Conservation (phyloP, 2,329 filamentous ascomycete species). For the Epichloe sibirici region DNA sequence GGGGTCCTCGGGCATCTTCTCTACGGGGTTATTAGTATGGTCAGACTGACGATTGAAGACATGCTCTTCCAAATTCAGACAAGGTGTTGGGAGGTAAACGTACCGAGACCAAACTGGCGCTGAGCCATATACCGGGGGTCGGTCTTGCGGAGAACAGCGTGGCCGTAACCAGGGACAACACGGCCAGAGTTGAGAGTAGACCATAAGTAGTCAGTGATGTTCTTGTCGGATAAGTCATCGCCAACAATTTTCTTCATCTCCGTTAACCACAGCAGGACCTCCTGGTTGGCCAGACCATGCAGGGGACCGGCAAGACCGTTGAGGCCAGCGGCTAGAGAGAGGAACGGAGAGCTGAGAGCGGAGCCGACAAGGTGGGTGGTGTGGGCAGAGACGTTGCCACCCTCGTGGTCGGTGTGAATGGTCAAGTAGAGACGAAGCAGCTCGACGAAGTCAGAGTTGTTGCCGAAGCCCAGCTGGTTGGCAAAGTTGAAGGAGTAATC, state of each 20-base stretch:
- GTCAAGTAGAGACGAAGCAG: conserved; percentile 97
- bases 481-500: conserved; percentile 99
- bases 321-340: conserved; percentile 89
- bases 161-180: conserved; percentile 95
- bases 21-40: conserved; percentile 19
- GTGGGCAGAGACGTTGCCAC: conserved; percentile 96
- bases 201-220: conserved; percentile 98
- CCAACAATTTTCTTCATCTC: conserved; percentile 97
- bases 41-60: not conserved
- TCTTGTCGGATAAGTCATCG: conserved; percentile 88
- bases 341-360: conserved; percentile 92
- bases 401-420: conserved; percentile 99
- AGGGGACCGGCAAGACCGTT: conserved; percentile 97
- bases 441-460: conserved; percentile 95
- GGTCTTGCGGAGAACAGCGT: conserved; percentile 98
- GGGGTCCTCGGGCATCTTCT: conserved; percentile 89
- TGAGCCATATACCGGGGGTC: conserved; percentile 98
- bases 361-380: conserved; percentile 96
- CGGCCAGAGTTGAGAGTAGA: conserved; percentile 88
- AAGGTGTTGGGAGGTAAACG: conserved; percentile 7
- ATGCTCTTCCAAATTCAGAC: not conserved
- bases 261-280: conserved; percentile 96
- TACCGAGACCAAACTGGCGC: conserved; percentile 79
- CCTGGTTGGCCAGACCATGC: conserved; percentile 98
- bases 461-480: conserved; percentile 95